phyloP scores from a whole-genome alignment of 2,329 filamentous ascomycete species.

The Talaromyces sp. region DNA sequence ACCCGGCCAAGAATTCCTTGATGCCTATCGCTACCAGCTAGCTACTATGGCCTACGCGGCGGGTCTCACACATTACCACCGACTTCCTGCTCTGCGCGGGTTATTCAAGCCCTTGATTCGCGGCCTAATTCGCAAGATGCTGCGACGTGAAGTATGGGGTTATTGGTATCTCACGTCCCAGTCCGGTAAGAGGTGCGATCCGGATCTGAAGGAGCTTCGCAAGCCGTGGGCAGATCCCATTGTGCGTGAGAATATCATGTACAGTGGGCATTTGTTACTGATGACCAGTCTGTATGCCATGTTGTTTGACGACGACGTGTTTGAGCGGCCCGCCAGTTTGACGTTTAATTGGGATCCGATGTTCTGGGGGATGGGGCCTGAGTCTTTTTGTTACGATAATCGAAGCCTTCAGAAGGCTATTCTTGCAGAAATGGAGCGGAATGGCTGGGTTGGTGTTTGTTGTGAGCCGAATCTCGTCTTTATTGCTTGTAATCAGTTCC shows the following conservation, averaged over 20 bases:
- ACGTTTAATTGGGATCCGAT: conserved; percentile 37
- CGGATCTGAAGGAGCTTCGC: conserved; percentile 33
- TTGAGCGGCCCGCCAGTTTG: conserved; percentile 28
- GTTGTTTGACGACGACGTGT: conserved; percentile 40
- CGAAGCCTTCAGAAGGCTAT: conserved; percentile 30
- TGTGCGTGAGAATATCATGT: conserved; percentile 40
- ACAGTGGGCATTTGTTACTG: conserved; percentile 35
- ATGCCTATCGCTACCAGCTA: conserved; percentile 33
- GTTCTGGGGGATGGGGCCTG: conserved; percentile 33
- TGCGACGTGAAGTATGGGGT: conserved; percentile 38
- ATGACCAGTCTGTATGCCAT: conserved; percentile 38
- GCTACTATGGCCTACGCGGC: conserved; percentile 38
- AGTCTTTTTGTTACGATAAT: conserved; percentile 30
- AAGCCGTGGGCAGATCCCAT: conserved; percentile 41
- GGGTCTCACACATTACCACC: conserved; percentile 35
- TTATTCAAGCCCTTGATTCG: conserved; percentile 31
- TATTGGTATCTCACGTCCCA: conserved; percentile 41
- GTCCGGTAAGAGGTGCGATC: conserved; percentile 29
- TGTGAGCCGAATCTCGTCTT: conserved; percentile 36
- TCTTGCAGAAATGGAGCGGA: conserved; percentile 33
- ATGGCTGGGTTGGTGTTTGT: conserved; percentile 38
- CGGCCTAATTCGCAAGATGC: conserved; percentile 37
- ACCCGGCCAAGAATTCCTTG: conserved; percentile 31
- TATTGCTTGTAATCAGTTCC: conserved; percentile 41
- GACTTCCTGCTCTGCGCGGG: conserved; percentile 28